A percentile compares a stretch with the other conserved stretches of the same genome.
Evolutionary conservation across 805 yeast species (phyloP).

Genomic region (Myxozyma neotropica): DNA sequence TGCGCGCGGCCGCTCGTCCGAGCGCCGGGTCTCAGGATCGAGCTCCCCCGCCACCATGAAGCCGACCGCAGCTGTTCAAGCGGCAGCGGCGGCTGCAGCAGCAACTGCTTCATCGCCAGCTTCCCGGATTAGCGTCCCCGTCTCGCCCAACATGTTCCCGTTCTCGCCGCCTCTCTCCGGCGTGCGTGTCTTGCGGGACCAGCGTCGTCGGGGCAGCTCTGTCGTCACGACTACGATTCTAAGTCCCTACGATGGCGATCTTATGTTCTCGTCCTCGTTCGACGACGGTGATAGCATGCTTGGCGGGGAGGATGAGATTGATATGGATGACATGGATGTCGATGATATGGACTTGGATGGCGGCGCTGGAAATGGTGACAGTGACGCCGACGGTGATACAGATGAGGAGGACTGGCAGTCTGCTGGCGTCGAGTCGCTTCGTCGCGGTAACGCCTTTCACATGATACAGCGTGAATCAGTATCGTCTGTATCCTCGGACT

Average conservation of each 20-base stretch:
- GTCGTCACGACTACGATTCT: constrained; percentile 33
- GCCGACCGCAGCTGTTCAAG: not conserved
- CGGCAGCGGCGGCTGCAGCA: not conserved
- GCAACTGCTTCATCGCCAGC: no score
- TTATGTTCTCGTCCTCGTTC: constrained; percentile 31
- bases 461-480: constrained; percentile 11
- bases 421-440: constrained; percentile 75
- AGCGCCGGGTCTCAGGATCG: constrained; percentile 6
- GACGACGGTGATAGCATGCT: constrained; percentile 18
- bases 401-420: constrained; percentile 98
- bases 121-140: constrained; percentile 19
- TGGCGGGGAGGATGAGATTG: constrained; percentile 15
- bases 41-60: constrained; percentile 11
- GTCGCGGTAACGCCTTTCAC: constrained; percentile 39
- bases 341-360: constrained; percentile 23
- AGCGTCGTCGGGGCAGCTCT: constrained; percentile 27
- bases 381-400: constrained; percentile 56
- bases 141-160: constrained; percentile 32
- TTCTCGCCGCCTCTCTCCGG: constrained; percentile 29
- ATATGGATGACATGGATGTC: constrained; percentile 15
- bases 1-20: constrained; percentile 2
- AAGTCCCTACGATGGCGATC: constrained; percentile 32
- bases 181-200: constrained; percentile 29
- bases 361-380: constrained; percentile 10
- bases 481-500: constrained; percentile 24